phyloP scores from a whole-genome alignment of 2,329 filamentous ascomycete genomes.

The Xylariaceae sp. region DNA sequence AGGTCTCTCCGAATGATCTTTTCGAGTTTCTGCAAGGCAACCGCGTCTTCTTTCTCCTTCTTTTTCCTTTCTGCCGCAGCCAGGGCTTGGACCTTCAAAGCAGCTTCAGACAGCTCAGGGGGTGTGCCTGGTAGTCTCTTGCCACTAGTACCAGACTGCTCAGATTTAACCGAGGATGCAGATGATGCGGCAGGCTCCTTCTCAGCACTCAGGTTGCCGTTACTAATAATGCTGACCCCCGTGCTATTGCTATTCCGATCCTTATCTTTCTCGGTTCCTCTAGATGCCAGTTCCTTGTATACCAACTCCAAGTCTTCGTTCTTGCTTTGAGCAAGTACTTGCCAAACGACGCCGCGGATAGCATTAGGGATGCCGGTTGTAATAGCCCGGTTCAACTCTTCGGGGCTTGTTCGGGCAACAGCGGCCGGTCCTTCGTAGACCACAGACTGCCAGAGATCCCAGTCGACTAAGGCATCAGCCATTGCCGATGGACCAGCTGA shows the following conservation, averaged over 20 bases:
- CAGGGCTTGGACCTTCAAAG: conserved; percentile 68
- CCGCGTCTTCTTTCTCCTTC: conserved; percentile 78
- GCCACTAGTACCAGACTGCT: conserved; percentile 67
- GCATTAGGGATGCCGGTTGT: conserved; percentile 92
- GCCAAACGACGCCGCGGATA: conserved; percentile 98
- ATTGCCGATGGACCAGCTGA: conserved; percentile 75
- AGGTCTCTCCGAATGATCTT: conserved; percentile 91
- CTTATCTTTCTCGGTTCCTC: conserved; percentile 82
- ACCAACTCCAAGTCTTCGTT: conserved; percentile 85
- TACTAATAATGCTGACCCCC: conserved; percentile 57
- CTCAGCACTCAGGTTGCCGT: conserved; percentile 61
- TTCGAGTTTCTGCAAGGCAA: conserved; percentile 79
- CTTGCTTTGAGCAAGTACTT: conserved; percentile 94
- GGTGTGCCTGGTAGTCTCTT: conserved; percentile 61
- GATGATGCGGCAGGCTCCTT: conserved; percentile 77
- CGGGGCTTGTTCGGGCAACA: conserved; percentile 83
- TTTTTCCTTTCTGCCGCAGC: conserved; percentile 73
- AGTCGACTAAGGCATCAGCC: conserved; percentile 82
- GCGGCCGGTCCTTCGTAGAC: conserved; percentile 93
- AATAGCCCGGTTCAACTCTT: conserved; percentile 89
- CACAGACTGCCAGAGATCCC: conserved; percentile 96
- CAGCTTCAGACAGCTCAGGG: conserved; percentile 67
- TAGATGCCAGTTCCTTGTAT: conserved; percentile 81
- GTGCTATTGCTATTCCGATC: conserved; percentile 63
- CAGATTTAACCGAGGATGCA: conserved; percentile 83